Evolutionary conservation across 257 asterid species (phyloP).

Genomic region (Penstemon eatonii): DNA sequence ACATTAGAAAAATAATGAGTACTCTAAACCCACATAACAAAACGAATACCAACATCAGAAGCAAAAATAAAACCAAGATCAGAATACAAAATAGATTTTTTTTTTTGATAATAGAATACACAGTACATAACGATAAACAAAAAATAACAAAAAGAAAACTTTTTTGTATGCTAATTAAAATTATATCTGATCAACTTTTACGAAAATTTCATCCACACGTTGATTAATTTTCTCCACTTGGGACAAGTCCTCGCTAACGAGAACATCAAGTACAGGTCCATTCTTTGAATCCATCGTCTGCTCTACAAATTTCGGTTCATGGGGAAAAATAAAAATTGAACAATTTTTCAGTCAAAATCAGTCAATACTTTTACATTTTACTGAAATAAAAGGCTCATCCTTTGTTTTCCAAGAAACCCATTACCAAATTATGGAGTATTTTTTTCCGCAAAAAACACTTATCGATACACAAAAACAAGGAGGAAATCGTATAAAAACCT

Average conservation of each 20-base stretch:
- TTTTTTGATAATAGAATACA: background rate
- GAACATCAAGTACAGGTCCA: constrained; percentile 26
- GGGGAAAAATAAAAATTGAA: background rate
- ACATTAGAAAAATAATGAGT: background rate
- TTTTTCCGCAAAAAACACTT: too few relatives aligned
- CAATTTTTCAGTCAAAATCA: background rate
- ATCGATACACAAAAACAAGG: too few relatives aligned
- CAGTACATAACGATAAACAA: constrained; percentile 3
- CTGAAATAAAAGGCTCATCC: too few relatives aligned
- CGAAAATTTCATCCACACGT: constrained; percentile 44
- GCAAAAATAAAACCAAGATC: background rate
- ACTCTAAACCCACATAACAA: too few relatives aligned
- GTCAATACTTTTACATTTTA: background rate
- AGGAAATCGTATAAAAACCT: too few relatives aligned
- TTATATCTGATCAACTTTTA: constrained; percentile 54
- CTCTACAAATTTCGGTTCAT: constrained; percentile 8
- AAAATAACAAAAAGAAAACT: background rate
- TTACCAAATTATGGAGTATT: too few relatives aligned
- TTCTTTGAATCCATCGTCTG: constrained; percentile 43
- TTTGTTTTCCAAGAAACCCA: too few relatives aligned
- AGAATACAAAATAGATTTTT: background rate
- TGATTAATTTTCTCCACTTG: constrained; percentile 44
- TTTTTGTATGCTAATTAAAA: background rate
- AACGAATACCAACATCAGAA: background rate
- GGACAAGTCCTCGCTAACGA: constrained; percentile 21